A percentile compares a stretch with the other conserved stretches of the same genome.
phyloP scores from a whole-genome alignment of 2,329 filamentous ascomycete genomes.

The Colletotrichum sp. region DNA sequence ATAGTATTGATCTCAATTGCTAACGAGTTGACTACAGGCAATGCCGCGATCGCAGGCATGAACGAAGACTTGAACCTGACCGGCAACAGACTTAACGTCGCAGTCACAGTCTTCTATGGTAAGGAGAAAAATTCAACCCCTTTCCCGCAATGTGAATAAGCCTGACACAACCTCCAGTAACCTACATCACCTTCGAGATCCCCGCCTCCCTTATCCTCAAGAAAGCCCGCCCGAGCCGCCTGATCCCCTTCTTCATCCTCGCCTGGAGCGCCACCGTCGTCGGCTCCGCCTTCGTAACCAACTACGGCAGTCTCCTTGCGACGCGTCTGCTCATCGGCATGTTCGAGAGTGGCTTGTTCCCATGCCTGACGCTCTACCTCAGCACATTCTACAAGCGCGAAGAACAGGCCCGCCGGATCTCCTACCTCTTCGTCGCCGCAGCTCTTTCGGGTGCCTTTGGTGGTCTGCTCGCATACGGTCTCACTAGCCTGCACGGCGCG shows the following conservation, averaged over 20 bases:
- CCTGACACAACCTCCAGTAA: conserved; percentile 62
- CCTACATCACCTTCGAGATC: conserved; percentile 50
- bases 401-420: conserved; percentile 33
- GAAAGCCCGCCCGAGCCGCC: conserved; percentile 33
- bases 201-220: conserved; percentile 36
- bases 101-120: conserved; percentile 45
- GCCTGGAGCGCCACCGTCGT: conserved; percentile 54
- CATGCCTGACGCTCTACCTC: conserved; percentile 44
- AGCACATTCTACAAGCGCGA: conserved; percentile 42
- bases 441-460: conserved; percentile 41
- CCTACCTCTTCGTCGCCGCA: conserved; percentile 55
- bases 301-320: conserved; percentile 45
- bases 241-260: conserved; percentile 33
- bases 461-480: conserved; percentile 50
- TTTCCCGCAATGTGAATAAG: conserved; percentile 31
- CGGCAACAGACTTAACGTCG: conserved; percentile 45
- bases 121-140: too few species aligned
- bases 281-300: conserved; percentile 49
- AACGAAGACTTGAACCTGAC: conserved; percentile 35
- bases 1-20: fast-evolving
- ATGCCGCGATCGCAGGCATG: conserved; percentile 38
- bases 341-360: conserved; percentile 54
- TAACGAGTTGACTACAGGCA: conserved; percentile 20
- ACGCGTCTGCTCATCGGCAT: conserved; percentile 51
- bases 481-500: conserved; percentile 37